Percentiles rank a stretch among this genome's conserved stretches.
phyloP scores from a whole-genome alignment of 164 flowering plant species.

The Dillenia suffruticosa region DNA sequence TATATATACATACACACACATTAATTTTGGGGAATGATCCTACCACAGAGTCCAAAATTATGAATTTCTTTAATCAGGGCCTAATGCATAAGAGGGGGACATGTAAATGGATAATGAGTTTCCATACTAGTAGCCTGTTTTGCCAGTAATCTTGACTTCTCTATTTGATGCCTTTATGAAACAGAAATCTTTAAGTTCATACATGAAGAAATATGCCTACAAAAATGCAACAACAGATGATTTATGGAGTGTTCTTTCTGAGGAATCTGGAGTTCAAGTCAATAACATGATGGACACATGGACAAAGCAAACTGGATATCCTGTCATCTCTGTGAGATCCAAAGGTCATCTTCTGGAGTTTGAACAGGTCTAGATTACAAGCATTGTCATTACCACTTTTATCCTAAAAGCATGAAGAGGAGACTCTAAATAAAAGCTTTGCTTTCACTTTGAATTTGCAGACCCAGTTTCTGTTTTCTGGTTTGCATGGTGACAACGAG shows the following conservation, averaged over 20 bases:
- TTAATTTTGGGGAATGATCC: no score
- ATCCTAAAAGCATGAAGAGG: not conserved
- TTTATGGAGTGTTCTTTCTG: constrained; percentile 28
- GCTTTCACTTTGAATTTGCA: constrained; percentile 7
- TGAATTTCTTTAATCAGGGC: no score
- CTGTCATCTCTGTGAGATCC: constrained; percentile 20
- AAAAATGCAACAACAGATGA: constrained; percentile 33
- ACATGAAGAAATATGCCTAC: constrained; percentile 26
- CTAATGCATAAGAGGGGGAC: no score
- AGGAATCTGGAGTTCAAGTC: constrained; percentile 26
- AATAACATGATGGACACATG: constrained; percentile 29
- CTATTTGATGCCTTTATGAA: not conserved
- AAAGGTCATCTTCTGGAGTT: constrained; percentile 20
- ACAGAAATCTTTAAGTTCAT: constrained; percentile 25
- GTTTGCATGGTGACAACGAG: constrained; percentile 8
- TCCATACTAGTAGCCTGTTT: not conserved
- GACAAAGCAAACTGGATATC: constrained; percentile 40
- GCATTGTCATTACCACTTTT: not conserved
- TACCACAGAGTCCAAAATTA: no score
- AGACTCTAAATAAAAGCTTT: not conserved
- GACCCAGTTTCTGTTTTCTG: constrained; percentile 26
- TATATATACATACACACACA: no score
- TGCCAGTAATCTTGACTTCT: not conserved
- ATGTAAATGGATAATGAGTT: no score
- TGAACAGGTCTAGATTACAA: constrained; percentile 22